phyloP scores from a whole-genome alignment of 2,329 filamentous ascomycete genomes.

The Fusarium subtropicale region DNA sequence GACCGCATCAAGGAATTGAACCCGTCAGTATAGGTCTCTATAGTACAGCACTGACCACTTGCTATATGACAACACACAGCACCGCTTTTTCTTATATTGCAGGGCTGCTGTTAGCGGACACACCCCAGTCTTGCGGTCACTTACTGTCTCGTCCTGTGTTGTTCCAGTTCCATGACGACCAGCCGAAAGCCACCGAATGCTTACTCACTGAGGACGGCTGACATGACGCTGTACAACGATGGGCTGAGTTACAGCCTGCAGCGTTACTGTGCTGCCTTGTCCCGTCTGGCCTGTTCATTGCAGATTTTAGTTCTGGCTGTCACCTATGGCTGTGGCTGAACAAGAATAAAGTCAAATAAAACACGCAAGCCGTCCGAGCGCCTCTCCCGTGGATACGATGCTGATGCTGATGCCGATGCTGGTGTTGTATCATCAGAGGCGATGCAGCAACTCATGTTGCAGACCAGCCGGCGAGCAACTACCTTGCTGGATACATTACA shows the following conservation, averaged over 20 bases:
- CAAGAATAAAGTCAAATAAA: slow-evolving; percentile 13
- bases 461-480: slow-evolving; percentile 7
- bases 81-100: slow-evolving; percentile 30
- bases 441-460: slow-evolving; percentile 13
- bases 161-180: slow-evolving; percentile 19
- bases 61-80: slow-evolving; percentile 1
- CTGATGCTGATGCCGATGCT: slow-evolving; percentile 10
- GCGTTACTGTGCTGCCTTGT: slow-evolving; percentile 18
- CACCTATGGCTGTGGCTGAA: neutral
- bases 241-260: slow-evolving; percentile 26
- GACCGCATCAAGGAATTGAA: neutral
- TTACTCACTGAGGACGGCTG: slow-evolving; percentile 13
- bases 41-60: slow-evolving; percentile 6
- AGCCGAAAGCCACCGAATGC: slow-evolving; percentile 10
- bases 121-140: slow-evolving; percentile 16
- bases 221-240: slow-evolving; percentile 35
- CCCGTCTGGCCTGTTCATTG: neutral
- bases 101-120: slow-evolving; percentile 13
- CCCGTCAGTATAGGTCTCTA: slow-evolving; percentile 2
- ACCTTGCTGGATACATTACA: slow-evolving; percentile 19
- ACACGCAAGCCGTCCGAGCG: slow-evolving; percentile 41
- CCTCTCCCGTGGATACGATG: slow-evolving; percentile 31
- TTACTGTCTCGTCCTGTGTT: slow-evolving; percentile 7
- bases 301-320: slow-evolving; percentile 8
- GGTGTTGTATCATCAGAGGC: slow-evolving; percentile 33